Conservation (phyloP, 2,329 filamentous ascomycete species). For the Ceratocystis alfenasii region DNA sequence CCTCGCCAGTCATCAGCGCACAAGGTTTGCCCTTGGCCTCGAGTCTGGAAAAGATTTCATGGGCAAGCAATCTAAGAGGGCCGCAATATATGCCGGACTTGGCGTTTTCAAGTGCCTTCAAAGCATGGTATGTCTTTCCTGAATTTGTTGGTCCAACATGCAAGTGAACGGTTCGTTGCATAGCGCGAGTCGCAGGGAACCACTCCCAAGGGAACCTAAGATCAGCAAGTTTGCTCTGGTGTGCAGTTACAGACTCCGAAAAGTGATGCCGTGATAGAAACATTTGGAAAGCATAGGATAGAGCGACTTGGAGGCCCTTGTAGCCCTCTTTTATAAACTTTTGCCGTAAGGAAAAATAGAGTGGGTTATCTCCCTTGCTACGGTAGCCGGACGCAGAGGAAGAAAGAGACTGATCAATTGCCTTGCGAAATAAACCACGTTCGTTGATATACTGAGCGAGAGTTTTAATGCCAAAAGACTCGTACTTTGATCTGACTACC, state of each 20-base stretch:
- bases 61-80: slow-evolving; percentile 74
- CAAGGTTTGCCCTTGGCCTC: slow-evolving; percentile 64
- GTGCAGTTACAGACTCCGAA: slow-evolving; percentile 42
- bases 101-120: slow-evolving; percentile 69
- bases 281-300: slow-evolving; percentile 58
- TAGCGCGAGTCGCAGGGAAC: slow-evolving; percentile 70
- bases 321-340: slow-evolving; percentile 46
- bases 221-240: slow-evolving; percentile 60
- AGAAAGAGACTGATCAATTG: slow-evolving; percentile 35
- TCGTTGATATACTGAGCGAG: slow-evolving; percentile 35
- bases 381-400: slow-evolving; percentile 33
- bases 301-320: slow-evolving; percentile 40
- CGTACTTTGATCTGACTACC: slow-evolving; percentile 21
- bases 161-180: slow-evolving; percentile 75
- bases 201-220: slow-evolving; percentile 83
- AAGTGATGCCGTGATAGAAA: slow-evolving; percentile 48
- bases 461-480: slow-evolving; percentile 26
- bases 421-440: slow-evolving; percentile 35
- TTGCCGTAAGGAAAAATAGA: slow-evolving; percentile 47
- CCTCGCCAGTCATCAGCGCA: slow-evolving; percentile 81
- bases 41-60: slow-evolving; percentile 88
- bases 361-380: slow-evolving; percentile 34
- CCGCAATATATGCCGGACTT: slow-evolving; percentile 78
- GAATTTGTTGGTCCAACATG: slow-evolving; percentile 97
- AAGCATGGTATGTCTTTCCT: slow-evolving; percentile 89